These are phyloP conservation scores for Chloromonas sp. DNA, from an alignment of 163 green algal genomes.

Conservation along the genomic window DNA sequence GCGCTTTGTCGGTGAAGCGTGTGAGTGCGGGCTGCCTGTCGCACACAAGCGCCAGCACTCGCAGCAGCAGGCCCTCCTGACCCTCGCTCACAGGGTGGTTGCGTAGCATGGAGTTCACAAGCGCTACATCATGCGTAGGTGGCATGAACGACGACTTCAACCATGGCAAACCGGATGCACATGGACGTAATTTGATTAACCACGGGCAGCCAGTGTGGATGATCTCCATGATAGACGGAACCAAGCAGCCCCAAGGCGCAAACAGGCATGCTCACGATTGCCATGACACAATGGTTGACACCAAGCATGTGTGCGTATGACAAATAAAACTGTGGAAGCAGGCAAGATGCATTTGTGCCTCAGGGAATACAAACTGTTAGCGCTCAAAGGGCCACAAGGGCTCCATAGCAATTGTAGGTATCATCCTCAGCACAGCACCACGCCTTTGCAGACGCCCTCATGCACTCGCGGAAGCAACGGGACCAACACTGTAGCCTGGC, in stretches of 20 bases:
- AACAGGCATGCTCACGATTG: too few relatives aligned
- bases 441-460: background rate
- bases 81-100: constrained; percentile 16
- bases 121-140: constrained; percentile 5
- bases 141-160: too few relatives aligned
- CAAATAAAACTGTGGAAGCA: background rate
- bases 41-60: constrained; percentile 54
- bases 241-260: too few relatives aligned
- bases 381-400: constrained; percentile 2
- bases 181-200: too few relatives aligned
- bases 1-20: constrained; percentile 31
- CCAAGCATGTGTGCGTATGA: background rate
- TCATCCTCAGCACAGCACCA: constrained; percentile 38
- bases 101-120: constrained; percentile 22
- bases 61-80: constrained; percentile 30
- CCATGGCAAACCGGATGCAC: too few relatives aligned
- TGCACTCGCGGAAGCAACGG: background rate
- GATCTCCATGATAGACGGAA: too few relatives aligned
- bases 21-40: constrained; percentile 43
- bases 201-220: too few relatives aligned
- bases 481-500: too few relatives aligned
- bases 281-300: background rate
- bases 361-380: constrained; percentile 87
- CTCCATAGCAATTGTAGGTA: constrained; percentile 20
- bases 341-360: constrained; percentile 29